Percentiles rank a stretch among this genome's conserved stretches.
Evolutionary conservation across 1,139 yeast genomes (phyloP).

Genomic region (Geotrichum cucujoidarum): DNA sequence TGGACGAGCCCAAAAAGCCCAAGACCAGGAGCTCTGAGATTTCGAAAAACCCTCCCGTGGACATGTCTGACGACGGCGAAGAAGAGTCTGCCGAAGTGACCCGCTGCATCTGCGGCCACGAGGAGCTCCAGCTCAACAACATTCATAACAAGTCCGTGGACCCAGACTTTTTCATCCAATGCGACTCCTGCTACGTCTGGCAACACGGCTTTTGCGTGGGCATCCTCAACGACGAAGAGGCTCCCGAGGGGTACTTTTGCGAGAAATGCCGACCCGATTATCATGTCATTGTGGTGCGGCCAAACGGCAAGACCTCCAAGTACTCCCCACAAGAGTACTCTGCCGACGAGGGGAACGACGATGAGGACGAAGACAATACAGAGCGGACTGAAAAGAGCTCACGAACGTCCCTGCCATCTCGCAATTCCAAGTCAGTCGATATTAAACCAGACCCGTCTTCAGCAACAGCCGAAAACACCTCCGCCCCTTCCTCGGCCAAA

Average conservation of each 20-base stretch:
- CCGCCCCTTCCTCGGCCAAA: not conserved
- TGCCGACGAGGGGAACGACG: constrained; percentile 22
- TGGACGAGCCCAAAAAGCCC: constrained; percentile 4
- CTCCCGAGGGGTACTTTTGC: constrained; percentile 92
- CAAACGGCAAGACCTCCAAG: constrained; percentile 43
- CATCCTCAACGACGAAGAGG: constrained; percentile 60
- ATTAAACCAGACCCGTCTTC: not conserved
- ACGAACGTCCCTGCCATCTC: not conserved
- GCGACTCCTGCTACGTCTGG: constrained; percentile 93
- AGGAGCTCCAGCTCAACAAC: constrained; percentile 49
- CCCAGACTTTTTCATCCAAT: constrained; percentile 76
- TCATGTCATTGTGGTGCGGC: constrained; percentile 54
- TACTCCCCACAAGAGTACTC: constrained; percentile 40
- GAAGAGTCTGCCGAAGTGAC: constrained; percentile 67
- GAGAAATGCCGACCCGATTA: constrained; percentile 82
- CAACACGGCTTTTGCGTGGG: constrained; percentile 97
- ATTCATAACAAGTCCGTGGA: constrained; percentile 51
- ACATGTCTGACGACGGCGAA: constrained; percentile 25
- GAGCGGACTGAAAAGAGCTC: no score
- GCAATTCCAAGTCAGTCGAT: constrained; percentile 2
- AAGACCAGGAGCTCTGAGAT: constrained; percentile 1
- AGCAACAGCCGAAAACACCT: not conserved
- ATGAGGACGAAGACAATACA: constrained; percentile 24
- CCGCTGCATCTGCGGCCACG: constrained; percentile 81
- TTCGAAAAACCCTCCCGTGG: not conserved